Conservation (phyloP, 345 rosid species). For the Lenwebbia sp. region DNA sequence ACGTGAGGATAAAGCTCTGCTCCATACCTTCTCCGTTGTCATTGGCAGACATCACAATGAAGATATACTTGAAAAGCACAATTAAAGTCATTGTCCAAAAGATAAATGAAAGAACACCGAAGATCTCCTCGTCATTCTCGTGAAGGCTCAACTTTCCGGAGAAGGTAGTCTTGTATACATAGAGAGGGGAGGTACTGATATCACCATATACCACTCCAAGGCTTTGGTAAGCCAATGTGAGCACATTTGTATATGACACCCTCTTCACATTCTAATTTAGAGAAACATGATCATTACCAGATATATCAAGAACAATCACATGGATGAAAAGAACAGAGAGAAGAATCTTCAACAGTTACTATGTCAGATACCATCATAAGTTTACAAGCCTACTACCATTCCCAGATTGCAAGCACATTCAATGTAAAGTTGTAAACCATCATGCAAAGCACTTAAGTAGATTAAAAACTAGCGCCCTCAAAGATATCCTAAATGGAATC, state of each 20-base stretch:
- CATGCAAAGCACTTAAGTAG: background rate
- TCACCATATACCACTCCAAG: constrained; percentile 90
- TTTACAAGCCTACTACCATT: background rate
- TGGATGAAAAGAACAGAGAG: background rate
- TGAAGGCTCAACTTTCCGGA: constrained; percentile 68
- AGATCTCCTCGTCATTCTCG: constrained; percentile 68
- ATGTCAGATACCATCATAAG: background rate
- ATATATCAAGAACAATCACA: background rate
- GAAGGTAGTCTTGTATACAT: constrained; percentile 75
- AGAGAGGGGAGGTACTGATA: constrained; percentile 74
- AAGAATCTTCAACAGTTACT: background rate
- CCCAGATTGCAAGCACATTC: background rate
- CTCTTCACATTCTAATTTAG: constrained; percentile 48
- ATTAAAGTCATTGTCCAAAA: constrained; percentile 88
- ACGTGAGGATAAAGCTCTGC: background rate
- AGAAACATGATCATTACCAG: background rate
- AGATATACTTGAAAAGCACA: constrained; percentile 61
- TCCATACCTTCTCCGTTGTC: constrained; percentile 89
- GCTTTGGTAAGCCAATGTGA: constrained; percentile 79
- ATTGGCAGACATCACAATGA: constrained; percentile 57
- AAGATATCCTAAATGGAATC: background rate
- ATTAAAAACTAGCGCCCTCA: background rate
- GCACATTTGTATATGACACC: constrained; percentile 36
- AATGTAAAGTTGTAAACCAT: background rate
- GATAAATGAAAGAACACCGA: constrained; percentile 74